These are phyloP conservation scores for Pezicula radicicola DNA, from an alignment of 2,329 filamentous ascomycete species.

Conservation along the genomic window DNA sequence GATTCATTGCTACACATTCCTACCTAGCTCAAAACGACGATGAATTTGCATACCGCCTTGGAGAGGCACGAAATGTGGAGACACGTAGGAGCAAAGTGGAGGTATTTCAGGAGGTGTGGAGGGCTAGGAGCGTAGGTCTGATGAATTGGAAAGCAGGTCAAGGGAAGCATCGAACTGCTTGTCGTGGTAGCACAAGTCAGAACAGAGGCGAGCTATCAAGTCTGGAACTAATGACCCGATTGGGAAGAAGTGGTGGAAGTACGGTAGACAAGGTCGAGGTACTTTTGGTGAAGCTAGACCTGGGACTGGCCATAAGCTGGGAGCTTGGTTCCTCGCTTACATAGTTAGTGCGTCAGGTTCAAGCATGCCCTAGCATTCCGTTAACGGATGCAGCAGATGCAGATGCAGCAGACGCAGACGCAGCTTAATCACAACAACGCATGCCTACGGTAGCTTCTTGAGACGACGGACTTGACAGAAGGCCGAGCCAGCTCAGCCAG, in stretches of 20 bases:
- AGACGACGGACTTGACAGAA: conserved; percentile 5
- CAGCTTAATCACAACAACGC: conserved; percentile 9
- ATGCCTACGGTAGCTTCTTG: not conserved
- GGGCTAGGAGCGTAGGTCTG: conserved; percentile 17
- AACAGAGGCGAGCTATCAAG: conserved; percentile 20
- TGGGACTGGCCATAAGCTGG: not conserved
- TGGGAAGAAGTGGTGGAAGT: conserved; percentile 22
- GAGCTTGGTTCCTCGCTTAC: conserved; percentile 13
- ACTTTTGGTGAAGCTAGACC: not conserved
- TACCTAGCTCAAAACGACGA: conserved; percentile 12
- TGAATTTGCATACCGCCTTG: conserved; percentile 19
- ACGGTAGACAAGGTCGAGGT: conserved; percentile 2
- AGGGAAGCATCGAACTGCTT: not conserved
- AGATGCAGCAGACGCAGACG: not conserved
- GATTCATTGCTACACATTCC: conserved; percentile 8
- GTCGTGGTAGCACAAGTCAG: conserved; percentile 13
- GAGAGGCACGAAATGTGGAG: conserved; percentile 22
- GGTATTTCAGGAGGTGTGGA: conserved; percentile 25
- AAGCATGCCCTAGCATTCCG: conserved; percentile 9
- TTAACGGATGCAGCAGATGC: conserved; percentile 22
- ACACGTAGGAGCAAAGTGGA: conserved; percentile 28
- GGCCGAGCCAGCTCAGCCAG: not conserved
- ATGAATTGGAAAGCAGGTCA: not conserved
- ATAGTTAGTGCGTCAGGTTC: conserved; percentile 4
- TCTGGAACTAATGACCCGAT: conserved; percentile 28